Base-by-base conservation (phyloP, 208 protist genomes). In the Acanthamoeba quina region DNA sequence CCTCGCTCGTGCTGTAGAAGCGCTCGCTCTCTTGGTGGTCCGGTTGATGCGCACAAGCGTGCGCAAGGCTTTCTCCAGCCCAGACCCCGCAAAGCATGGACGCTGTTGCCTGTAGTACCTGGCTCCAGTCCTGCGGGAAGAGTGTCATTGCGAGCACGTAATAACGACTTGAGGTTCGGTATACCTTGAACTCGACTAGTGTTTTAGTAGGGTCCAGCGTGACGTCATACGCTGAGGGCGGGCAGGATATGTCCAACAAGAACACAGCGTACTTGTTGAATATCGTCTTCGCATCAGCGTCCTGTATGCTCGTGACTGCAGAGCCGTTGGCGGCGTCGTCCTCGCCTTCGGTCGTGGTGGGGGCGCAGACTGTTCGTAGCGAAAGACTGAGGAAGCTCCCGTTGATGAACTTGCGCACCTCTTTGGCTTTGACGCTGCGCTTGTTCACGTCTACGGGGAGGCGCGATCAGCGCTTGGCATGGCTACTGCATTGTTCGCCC, bases 211-310 rank as follows among this genome's bases (percentile, higher is more conserved):
- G 60, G 34, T 91, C 60, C 1, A 74, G 44, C 5, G 85, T 74
- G 17, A 74, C 44, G 41, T 91, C 85, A 19, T 91, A 91, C 15
- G 21, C 37, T 29, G 54, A 29, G 1, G 60, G 58, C 3, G n/a
- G 85, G 85, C 85, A 91, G 17, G 29, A 29, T 17, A 91, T 49
- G 37, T 91, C 62, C n/a, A 91, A 17, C 60, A 91, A n/a, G 44
- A 74, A 91, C 34, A 91, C 37, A 10, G 85, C 47, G 47, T 74
- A 91, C n/a, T 74, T 91, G 85, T 91, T 74, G 62, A 56, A 74
- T 34, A 91, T 74, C 37, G 11, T 24, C 44, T 91, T 91, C 3
- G 85, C 85, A 31, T 68, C 85, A 10, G 26, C 85, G 17, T 74
- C 85, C 19, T 37, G 60, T 49, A 52, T 26, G 34, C n/a, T 89